A percentile compares a stretch with the other conserved stretches of the same genome.
These are phyloP conservation scores for Purpureocillium takamizusanense DNA, from an alignment of 2,329 filamentous ascomycete species.

Conservation along the genomic window DNA sequence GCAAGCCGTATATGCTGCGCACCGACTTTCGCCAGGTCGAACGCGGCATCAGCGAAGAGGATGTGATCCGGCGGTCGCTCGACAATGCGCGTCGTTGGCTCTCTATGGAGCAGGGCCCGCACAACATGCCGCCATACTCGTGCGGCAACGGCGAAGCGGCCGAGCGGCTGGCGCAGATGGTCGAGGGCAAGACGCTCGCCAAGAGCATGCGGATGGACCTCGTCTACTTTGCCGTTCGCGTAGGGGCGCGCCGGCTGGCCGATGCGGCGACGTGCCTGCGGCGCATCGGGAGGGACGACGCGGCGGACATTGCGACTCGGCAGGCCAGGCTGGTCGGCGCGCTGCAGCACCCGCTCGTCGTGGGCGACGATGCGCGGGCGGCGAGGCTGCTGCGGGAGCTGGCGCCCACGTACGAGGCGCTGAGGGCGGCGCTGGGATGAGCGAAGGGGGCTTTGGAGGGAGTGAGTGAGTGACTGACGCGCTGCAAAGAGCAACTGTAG, in stretches of 20 bases:
- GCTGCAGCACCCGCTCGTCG: constrained; percentile 9
- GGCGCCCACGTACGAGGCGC: constrained; percentile 8
- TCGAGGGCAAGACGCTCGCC: too few species aligned
- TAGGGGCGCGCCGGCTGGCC: constrained; percentile 7
- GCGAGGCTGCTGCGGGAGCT: constrained; percentile 4
- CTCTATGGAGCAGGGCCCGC: not conserved
- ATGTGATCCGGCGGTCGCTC: constrained; percentile 8
- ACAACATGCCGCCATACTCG: constrained; percentile 6
- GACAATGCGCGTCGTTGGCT: constrained; percentile 6
- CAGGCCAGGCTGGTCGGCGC: constrained; percentile 8
- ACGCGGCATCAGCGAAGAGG: constrained; percentile 5
- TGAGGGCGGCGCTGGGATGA: constrained; percentile 2
- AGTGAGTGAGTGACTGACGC: too few species aligned
- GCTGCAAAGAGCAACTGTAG: too few species aligned
- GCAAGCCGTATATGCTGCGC: constrained; percentile 10
- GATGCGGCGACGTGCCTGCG: constrained; percentile 9
- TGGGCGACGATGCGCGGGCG: constrained; percentile 3
- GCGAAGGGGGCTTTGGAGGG: too few species aligned
- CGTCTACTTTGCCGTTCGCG: constrained; percentile 8
- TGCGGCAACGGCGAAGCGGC: constrained; percentile 7
- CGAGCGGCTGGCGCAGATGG: constrained; percentile 1
- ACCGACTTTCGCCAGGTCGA: constrained; percentile 6
- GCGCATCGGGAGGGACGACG: constrained; percentile 5
- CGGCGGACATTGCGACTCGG: constrained; percentile 4
- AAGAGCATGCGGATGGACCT: constrained; percentile 2